phyloP scores from a whole-genome alignment of 2,329 filamentous ascomycete genomes.

The Pleomassaria siparia region DNA sequence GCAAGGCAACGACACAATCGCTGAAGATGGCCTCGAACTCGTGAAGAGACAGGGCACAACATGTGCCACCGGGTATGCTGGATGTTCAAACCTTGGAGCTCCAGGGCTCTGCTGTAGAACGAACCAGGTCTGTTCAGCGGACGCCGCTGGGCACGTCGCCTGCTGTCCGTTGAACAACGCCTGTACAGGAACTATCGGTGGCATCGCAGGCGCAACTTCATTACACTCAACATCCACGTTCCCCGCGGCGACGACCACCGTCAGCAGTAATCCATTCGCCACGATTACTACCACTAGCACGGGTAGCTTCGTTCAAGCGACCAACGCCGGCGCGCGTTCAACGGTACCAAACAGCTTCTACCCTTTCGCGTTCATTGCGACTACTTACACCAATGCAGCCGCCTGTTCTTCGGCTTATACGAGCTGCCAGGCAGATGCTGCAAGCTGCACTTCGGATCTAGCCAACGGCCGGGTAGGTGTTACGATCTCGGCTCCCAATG shows the following conservation, averaged over 20 bases:
- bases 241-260: constrained; percentile 16
- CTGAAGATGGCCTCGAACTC: constrained; percentile 26
- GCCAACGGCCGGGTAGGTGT: constrained; percentile 54
- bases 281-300: constrained; percentile 12
- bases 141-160: constrained; percentile 59
- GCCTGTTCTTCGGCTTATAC: constrained; percentile 58
- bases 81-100: constrained; percentile 56
- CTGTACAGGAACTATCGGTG: constrained; percentile 58
- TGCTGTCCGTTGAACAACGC: constrained; percentile 61
- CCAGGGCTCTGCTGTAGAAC: constrained; percentile 58
- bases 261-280: constrained; percentile 16
- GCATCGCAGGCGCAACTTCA: constrained; percentile 10
- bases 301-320: constrained; percentile 25
- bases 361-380: constrained; percentile 57
- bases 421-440: constrained; percentile 51
- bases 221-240: constrained; percentile 6
- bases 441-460: constrained; percentile 44
- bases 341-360: constrained; percentile 55
- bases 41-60: constrained; percentile 42
- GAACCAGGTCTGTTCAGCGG: constrained; percentile 57
- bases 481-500: constrained; percentile 53
- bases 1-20: constrained; percentile 27
- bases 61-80: constrained; percentile 56
- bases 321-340: constrained; percentile 20
- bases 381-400: constrained; percentile 53